Conservation (phyloP, 2,329 filamentous ascomycete genomes). For the Purpureocillium lavendulum region DNA sequence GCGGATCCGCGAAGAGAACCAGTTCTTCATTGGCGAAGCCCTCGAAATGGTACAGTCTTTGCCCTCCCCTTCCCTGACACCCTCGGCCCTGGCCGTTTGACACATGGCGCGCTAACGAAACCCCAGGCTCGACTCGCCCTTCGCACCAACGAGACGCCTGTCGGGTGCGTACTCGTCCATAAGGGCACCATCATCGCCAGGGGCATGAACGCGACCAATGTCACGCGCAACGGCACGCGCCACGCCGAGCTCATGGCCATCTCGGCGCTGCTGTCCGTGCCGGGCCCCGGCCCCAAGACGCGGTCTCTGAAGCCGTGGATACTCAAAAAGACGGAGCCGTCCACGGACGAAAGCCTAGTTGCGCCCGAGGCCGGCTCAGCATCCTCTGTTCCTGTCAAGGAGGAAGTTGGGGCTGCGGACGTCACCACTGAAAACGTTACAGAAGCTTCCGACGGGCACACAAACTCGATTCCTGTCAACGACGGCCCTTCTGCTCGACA, state of each 20-base stretch:
- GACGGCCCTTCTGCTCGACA: no score
- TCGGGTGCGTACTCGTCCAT: constrained; percentile 89
- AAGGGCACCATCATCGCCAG: constrained; percentile 70
- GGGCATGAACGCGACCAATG: constrained; percentile 96
- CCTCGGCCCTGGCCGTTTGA: no score
- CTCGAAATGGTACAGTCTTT: constrained; percentile 85
- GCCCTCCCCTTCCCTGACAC: no score
- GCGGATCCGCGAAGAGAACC: constrained; percentile 24
- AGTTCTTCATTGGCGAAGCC: constrained; percentile 72
- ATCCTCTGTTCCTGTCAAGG: no score
- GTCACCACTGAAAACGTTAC: no score
- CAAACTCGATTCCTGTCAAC: no score
- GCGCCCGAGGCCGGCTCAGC: no score
- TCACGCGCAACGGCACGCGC: constrained; percentile 81
- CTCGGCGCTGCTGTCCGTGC: constrained; percentile 41
- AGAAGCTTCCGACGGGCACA: no score
- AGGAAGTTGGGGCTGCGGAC: no score
- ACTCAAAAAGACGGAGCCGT: background rate
- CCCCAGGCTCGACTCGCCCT: constrained; percentile 76
- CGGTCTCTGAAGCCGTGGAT: constrained; percentile 24
- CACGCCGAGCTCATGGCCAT: constrained; percentile 95
- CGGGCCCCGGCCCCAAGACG: constrained; percentile 19
- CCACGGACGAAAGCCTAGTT: no score
- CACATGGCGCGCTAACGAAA: no score
- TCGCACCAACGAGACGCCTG: constrained; percentile 81